phyloP scores from a whole-genome alignment of 805 yeast species.

The Yarrowia sp. region DNA sequence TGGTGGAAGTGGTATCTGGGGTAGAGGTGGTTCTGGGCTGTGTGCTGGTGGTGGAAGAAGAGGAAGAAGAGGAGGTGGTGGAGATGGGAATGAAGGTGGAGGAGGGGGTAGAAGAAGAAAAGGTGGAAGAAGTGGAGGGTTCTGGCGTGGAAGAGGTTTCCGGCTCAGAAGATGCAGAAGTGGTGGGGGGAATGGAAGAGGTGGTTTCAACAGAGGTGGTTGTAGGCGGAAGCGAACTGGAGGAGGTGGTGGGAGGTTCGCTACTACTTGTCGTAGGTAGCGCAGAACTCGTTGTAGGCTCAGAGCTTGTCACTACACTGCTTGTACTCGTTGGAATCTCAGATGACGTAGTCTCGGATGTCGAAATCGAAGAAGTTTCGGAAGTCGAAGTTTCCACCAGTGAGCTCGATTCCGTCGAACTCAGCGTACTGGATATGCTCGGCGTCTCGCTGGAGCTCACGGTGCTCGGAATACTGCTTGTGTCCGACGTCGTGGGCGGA shows the following conservation, averaged over 20 bases:
- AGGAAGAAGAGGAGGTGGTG: neutral
- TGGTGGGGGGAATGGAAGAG: neutral
- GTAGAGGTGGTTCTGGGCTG: neutral
- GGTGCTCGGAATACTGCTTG: conserved; percentile 24
- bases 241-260: neutral
- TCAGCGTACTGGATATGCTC: neutral
- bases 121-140: conserved; percentile 4
- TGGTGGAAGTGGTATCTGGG: neutral
- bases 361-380: neutral
- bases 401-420: neutral
- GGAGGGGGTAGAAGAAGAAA: neutral
- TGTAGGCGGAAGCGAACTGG: neutral
- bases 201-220: neutral
- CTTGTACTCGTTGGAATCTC: neutral
- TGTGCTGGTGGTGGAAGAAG: neutral
- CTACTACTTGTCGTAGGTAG: neutral
- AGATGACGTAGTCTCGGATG: neutral
- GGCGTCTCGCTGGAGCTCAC: neutral
- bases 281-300: neutral
- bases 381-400: neutral
- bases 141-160: neutral
- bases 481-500: conserved; percentile 1
- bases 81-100: neutral
- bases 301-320: neutral
- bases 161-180: neutral